Base-by-base conservation (phyloP, 768 basidiomycete species). In the Mrakia blollopis region DNA sequence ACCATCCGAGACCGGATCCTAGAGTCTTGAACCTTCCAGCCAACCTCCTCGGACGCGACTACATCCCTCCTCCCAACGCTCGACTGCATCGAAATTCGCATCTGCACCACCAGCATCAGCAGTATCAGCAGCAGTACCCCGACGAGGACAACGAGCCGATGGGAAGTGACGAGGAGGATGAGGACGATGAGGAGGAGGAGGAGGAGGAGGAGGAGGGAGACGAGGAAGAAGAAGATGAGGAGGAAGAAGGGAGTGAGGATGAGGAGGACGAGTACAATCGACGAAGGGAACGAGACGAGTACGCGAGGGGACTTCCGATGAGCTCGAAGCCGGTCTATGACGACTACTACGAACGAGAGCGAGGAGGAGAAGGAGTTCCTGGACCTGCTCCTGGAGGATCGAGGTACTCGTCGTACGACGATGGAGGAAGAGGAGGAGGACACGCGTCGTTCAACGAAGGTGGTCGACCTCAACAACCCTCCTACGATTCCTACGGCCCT, bases 201-300 rank as follows among this genome's bases (percentile, higher is more conserved):
- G 73, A 73, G n/a, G 62, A 62, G n/a, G 72, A 73, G 60, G 60
- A 61, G 32, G 60, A 61, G 23, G 72, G 60, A n/a, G 60, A 62
- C n/a, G 72, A 62, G 18, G 65, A 68, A n/a, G 65, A 68, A 10
- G 65, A 68, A 3, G 65, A 68, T 11, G 35, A 39, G 11, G 65
- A 68, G 2, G 65, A 68, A n/a, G 57, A 57, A n/a, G 57, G 32
- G 70, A 18, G 50, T 18, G 25, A 47, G 50, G 50, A 52, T 50
- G 70, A 71, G 70, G 50, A 37, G 41, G 50, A 21, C 70, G 14
- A 57, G 72, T 57, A 39, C 57, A 57, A 52, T 57, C 54, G 72
- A 57, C 35, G 57, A 37, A 50, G 72, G n/a, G 54, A 39, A 13
- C 52, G 54, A 23, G 23, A 37, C 14, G 54, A 72, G 52, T 52